Evolutionary conservation across 2,329 filamentous ascomycete genomes (phyloP), one percentile per base, ranked within the genome.

Genomic region (Hypomyces rosellus): DNA sequence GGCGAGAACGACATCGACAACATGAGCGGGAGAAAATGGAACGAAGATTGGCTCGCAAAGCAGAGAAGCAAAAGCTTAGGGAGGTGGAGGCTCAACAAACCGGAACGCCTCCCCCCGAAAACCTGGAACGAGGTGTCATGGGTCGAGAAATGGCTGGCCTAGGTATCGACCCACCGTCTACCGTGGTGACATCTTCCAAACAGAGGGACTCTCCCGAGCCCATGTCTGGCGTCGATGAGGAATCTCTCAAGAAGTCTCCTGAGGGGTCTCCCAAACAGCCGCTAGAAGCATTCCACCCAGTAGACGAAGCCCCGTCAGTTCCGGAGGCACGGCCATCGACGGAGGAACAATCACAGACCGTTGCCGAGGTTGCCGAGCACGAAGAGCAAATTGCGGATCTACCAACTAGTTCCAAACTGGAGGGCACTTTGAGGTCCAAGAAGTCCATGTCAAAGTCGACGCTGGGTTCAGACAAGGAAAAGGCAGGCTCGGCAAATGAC

Each of bases 1-100:
- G 93, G 51, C 82, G 80, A 56, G 88, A 96, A 57, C 82, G 83
- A 64, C 91, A 88, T 68, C 80, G 78, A 48, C 74, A 79, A 51
- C 76, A 77, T 36, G 85, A 92, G 18, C 80, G 83, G 55, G 82
- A 89, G 54, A 81, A 78, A 55, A 69, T 84, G 20, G 82, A 86
- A 57, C 77, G 78, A 48, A 81, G 79, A 51, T 69, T 93, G 20
- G 77, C 82, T 38, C 76, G 81, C 46, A 77, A 81, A 55, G 84
- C 83, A 47, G 87, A 91, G 60, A 82, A 81, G 58, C 82, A 86
- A 61, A 77, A 67, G 54, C 74, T 75, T 45, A 78, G 83, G 56
- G 73, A 80, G 60, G 75, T 76, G 25, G 76, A 78, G 45, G 78
- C 80, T 20, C 69, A 71, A 36, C 72, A 75, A 37, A 68, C 68